Evolutionary conservation across 345 rosid species (phyloP).

Genomic region (Eucalyptus caleyi): DNA sequence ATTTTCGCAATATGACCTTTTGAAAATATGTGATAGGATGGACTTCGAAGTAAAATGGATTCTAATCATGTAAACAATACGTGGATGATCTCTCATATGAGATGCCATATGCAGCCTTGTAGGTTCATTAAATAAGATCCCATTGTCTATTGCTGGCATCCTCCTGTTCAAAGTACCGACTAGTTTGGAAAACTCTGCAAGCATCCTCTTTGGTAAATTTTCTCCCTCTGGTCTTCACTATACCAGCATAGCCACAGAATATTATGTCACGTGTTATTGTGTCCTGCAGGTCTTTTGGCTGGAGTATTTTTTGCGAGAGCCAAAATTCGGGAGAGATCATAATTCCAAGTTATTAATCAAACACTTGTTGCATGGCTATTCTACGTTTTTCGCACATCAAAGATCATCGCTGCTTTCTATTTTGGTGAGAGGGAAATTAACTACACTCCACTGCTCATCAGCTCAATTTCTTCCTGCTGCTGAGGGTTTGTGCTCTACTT

Average conservation of each 20-base stretch:
- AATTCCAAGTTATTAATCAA: neutral
- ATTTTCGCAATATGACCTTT: neutral
- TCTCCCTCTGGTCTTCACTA: neutral
- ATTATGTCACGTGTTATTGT: neutral
- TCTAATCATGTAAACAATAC: neutral
- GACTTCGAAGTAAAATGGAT: neutral
- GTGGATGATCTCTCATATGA: neutral
- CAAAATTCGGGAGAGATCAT: slow-evolving; percentile 66
- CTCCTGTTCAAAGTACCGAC: slow-evolving; percentile 87
- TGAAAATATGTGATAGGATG: neutral
- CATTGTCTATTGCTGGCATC: slow-evolving; percentile 77
- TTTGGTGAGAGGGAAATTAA: neutral
- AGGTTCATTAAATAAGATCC: slow-evolving; percentile 94
- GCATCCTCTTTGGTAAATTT: slow-evolving; percentile 82
- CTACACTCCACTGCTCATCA: neutral
- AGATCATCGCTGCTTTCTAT: neutral
- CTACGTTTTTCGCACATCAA: neutral
- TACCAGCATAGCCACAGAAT: neutral
- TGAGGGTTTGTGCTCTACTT: neutral
- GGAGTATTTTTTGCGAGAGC: slow-evolving; percentile 92
- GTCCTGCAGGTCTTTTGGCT: slow-evolving; percentile 63
- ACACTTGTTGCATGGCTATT: neutral
- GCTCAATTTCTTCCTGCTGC: neutral
- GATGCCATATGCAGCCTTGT: slow-evolving; percentile 60
- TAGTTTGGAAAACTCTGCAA: slow-evolving; percentile 82